Conservation (phyloP, 148 eudicot genomes). For the Oxyria digyna region DNA sequence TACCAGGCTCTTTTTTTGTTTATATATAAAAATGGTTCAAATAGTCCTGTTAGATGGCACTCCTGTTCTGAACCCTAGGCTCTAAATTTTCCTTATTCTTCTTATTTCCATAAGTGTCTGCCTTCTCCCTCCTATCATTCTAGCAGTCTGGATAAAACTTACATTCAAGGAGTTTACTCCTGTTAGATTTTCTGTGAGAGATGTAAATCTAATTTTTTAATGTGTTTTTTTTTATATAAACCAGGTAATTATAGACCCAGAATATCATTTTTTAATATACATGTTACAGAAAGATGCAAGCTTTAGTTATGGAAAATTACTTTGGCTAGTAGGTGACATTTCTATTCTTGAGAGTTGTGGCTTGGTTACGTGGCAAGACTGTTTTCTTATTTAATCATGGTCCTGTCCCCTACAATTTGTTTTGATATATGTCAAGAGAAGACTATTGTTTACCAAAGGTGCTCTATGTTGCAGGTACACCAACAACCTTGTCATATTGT, state of each 20-base stretch:
- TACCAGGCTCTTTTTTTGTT: neutral
- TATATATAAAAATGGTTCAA: neutral
- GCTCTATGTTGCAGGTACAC: constrained; percentile 64
- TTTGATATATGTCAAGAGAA: neutral
- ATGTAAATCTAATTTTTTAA: neutral
- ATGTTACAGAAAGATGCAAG: neutral
- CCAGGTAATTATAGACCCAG: neutral
- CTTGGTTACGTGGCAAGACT: neutral
- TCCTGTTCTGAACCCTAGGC: neutral
- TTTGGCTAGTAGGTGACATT: neutral
- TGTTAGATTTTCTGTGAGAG: too few species aligned
- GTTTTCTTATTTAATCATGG: neutral
- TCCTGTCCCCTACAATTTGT: neutral
- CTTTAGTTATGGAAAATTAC: neutral
- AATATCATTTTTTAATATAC: neutral
- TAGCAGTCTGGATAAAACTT: neutral
- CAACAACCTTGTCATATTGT: constrained; percentile 99
- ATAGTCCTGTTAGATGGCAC: neutral
- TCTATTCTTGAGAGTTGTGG: neutral
- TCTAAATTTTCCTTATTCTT: neutral
- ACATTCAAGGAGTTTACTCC: too few species aligned
- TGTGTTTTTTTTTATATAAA: neutral
- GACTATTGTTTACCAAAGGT: neutral
- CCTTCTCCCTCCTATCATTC: neutral
- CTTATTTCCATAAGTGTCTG: neutral